Evolutionary conservation across 2,329 filamentous ascomycete species (phyloP).

Genomic region (Aspergillus sp.): DNA sequence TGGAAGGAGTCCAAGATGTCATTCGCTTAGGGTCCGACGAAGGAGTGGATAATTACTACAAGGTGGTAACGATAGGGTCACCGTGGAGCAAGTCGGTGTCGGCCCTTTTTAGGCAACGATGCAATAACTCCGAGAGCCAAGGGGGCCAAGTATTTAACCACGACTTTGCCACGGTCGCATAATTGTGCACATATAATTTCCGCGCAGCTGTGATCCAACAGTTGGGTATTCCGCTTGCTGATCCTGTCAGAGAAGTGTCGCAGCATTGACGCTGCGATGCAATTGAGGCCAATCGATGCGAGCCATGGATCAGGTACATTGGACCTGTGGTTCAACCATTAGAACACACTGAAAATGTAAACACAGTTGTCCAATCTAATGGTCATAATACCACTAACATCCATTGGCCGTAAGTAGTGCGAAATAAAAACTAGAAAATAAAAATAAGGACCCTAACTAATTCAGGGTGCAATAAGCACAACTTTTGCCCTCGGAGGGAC

Average conservation of each 20-base stretch:
- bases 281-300: conserved; percentile 2
- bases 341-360: background rate
- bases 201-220: background rate
- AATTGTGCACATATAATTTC: background rate
- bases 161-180: conserved; percentile 9
- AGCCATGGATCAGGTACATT: conserved; percentile 6
- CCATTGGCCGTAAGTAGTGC: background rate
- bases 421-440: no score
- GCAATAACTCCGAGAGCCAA: background rate
- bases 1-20: background rate
- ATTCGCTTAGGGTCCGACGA: background rate
- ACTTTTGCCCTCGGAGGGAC: background rate
- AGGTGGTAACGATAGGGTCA: background rate
- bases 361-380: background rate
- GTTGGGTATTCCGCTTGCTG: conserved; percentile 11
- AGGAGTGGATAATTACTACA: background rate
- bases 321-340: background rate
- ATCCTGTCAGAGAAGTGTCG: conserved; percentile 21
- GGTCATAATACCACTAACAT: background rate
- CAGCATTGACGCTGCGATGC: conserved; percentile 8
- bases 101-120: conserved; percentile 8
- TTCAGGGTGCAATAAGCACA: background rate
- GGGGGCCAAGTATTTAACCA: conserved; percentile 12
- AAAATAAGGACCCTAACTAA: background rate
- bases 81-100: background rate